These are phyloP conservation scores for Trichosanthes truncata DNA, from an alignment of 306 rosid species.

Conservation along the genomic window DNA sequence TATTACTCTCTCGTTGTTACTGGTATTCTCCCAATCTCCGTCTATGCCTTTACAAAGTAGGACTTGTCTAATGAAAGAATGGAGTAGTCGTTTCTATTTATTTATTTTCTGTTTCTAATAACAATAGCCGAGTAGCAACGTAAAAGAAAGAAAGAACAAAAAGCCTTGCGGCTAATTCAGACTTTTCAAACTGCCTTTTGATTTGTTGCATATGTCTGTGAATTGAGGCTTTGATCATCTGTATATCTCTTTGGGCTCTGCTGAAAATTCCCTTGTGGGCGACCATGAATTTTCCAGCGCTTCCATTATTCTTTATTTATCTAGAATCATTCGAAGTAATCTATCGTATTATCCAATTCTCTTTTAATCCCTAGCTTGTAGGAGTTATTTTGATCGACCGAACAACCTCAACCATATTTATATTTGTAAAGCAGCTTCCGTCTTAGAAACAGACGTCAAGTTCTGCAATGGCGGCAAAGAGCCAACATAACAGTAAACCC, in stretches of 20 bases:
- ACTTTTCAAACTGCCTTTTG: background rate
- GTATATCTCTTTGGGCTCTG: too few relatives aligned
- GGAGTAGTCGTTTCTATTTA: background rate
- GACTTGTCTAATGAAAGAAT: background rate
- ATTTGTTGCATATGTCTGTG: background rate
- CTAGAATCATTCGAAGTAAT: background rate
- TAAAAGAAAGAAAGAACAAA: background rate
- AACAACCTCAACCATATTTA: background rate
- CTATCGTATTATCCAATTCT: background rate
- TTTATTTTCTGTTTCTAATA: background rate
- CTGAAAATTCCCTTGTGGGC: too few relatives aligned
- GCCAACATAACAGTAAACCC: constrained; percentile 15
- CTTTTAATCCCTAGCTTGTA: background rate
- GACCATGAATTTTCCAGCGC: too few relatives aligned
- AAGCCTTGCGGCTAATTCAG: too few relatives aligned
- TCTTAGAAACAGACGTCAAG: background rate
- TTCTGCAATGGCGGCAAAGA: constrained; percentile 59
- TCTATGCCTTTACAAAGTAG: background rate
- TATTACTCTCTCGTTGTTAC: background rate
- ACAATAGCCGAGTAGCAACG: background rate
- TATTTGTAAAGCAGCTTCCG: background rate
- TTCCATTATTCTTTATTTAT: too few relatives aligned
- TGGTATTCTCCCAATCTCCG: background rate
- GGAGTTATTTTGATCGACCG: background rate
- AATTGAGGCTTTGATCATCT: too few relatives aligned